Base-by-base conservation (phyloP, 1,139 yeast species). In the Yamadazyma sp. region DNA sequence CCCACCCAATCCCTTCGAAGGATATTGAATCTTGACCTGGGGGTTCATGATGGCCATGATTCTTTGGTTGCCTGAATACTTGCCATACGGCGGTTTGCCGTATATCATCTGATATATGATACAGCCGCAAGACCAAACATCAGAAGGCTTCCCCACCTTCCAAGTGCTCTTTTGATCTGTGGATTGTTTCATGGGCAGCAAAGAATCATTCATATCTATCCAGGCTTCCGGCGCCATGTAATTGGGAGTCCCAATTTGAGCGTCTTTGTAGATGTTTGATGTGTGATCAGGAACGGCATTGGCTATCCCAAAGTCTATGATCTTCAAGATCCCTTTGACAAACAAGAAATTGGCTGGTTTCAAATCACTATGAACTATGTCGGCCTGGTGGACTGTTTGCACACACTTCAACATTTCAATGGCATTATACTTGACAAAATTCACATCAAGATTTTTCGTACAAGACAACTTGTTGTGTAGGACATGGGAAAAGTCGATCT, bases 141-240 rank as follows among this genome's bases (percentile, higher is more conserved):
- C 99, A 1, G 98, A 86, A 0, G 98, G 96, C 54, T 82, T 85
- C 1, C 98, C 98, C 6, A 91, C 95, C 58, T 81, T 87, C 94
- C 95, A 85, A 40, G 83, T 80, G 44, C 75, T 66, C 26, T 59
- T 62, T 42, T 38, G 57, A 34, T 49, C 63, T 38, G 53, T 40
- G 5, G 48, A 36, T 7, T 59, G 53, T 30, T 59, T 43, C 11
- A 62, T 62, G 3, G 67, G 64, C 43, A 40, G 45, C 31, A 56
- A 53, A 1, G 59, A 45, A 42, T 64, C 69, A 43, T 61, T 73
- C 39, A 79, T 78, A 58, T 83, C 95, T 33, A 84, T 73, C 41
- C 91, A 67, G 0, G 98, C 88, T 59, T 92, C 98, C 0, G 98
- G 98, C 0, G 98, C 97, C 98, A 92, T 92, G 59, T 92, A 92